These are phyloP conservation scores for Cercospora zeina DNA, from an alignment of 2,329 filamentous ascomycete genomes.

Conservation along the genomic window DNA sequence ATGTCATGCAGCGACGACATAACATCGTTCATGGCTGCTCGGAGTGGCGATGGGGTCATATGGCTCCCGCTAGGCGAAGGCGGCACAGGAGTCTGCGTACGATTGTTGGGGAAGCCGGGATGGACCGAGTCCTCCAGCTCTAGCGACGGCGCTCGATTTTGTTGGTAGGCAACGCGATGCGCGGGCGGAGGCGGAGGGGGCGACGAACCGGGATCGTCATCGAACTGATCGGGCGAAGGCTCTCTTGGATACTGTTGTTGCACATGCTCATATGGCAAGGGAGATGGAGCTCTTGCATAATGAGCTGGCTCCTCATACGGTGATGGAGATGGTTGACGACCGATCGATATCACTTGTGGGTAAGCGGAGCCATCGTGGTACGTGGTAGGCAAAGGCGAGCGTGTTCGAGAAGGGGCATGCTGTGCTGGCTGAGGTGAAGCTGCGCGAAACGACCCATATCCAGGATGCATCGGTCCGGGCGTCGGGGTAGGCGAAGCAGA, in stretches of 20 bases:
- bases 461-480: conserved; percentile 34
- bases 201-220: conserved; percentile 58
- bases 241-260: conserved; percentile 31
- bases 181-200: conserved; percentile 85
- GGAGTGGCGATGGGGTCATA: conserved; percentile 80
- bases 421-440: conserved; percentile 37
- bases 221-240: conserved; percentile 23
- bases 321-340: conserved; percentile 36
- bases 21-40: conserved; percentile 96
- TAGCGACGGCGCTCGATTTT: conserved; percentile 53
- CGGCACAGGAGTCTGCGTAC: conserved; percentile 63
- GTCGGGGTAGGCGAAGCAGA: conserved; percentile 47
- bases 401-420: conserved; percentile 39
- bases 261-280: conserved; percentile 29
- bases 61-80: conserved; percentile 62
- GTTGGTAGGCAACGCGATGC: conserved; percentile 61
- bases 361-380: conserved; percentile 41
- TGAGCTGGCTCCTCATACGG: conserved; percentile 32
- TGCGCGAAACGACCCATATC: conserved; percentile 32
- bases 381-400: conserved; percentile 46
- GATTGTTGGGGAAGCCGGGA: conserved; percentile 51
- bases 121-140: conserved; percentile 33
- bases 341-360: conserved; percentile 35
- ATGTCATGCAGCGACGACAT: conserved; percentile 93
- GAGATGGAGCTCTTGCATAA: conserved; percentile 28